phyloP scores from a whole-genome alignment of 768 basidiomycete genomes.

The Boletales sp. region DNA sequence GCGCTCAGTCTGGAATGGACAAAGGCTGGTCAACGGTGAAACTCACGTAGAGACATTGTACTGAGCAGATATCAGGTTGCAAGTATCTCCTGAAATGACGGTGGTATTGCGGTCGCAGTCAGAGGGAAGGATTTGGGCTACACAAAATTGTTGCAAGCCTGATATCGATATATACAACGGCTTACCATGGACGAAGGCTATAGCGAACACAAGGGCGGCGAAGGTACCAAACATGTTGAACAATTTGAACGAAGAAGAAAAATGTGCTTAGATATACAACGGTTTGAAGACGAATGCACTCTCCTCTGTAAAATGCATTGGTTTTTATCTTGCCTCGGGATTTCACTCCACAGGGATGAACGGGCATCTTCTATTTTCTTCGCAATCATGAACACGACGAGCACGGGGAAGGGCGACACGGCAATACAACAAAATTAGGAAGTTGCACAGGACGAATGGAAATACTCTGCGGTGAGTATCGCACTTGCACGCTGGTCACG shows the following conservation, averaged over 20 bases:
- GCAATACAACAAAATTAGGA: too few relatives aligned
- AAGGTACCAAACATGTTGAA: conserved; percentile 19
- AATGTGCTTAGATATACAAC: background rate
- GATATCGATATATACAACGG: background rate
- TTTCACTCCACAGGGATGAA: too few relatives aligned
- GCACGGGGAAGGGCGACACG: too few relatives aligned
- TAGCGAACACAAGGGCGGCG: conserved; percentile 10
- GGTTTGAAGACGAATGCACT: background rate
- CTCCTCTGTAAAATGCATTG: background rate
- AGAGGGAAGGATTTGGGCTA: conserved; percentile 41
- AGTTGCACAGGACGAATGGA: too few relatives aligned
- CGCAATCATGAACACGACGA: too few relatives aligned
- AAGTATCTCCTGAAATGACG: conserved; percentile 54
- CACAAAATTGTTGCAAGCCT: background rate
- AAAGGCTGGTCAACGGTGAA: background rate
- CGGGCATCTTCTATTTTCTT: too few relatives aligned
- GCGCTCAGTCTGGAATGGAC: background rate
- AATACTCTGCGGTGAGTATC: too few relatives aligned
- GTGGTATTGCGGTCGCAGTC: conserved; percentile 59
- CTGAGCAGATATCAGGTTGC: conserved; percentile 60
- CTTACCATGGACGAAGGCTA: conserved; percentile 16
- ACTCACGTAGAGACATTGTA: conserved; percentile 62
- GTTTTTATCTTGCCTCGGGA: conserved; percentile 16
- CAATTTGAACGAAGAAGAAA: background rate
- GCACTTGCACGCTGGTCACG: too few relatives aligned